phyloP scores from a whole-genome alignment of 139 green algal species.

The Picochlorum sp. region DNA sequence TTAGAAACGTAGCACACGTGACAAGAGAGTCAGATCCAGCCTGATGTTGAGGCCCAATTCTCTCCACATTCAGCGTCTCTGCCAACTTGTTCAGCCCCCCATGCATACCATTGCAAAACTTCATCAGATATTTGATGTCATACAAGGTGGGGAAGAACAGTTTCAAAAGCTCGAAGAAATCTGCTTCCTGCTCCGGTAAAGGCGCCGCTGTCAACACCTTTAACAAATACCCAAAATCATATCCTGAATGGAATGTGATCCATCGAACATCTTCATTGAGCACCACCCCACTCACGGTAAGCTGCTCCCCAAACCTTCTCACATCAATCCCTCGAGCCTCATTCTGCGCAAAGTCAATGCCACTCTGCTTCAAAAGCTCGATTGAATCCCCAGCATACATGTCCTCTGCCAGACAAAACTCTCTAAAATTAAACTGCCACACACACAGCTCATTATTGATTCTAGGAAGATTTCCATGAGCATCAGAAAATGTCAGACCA shows the following conservation, averaged over 20 bases:
- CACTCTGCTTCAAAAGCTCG: slow-evolving; percentile 88
- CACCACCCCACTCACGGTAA: slow-evolving; percentile 94
- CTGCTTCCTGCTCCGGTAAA: slow-evolving; percentile 72
- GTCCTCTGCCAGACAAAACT: slow-evolving; percentile 88
- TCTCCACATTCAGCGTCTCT: slow-evolving; percentile 85
- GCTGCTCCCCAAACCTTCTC: slow-evolving; percentile 86
- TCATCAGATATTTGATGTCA: slow-evolving; percentile 99
- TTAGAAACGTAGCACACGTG: slow-evolving; percentile 87
- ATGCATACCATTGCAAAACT: slow-evolving; percentile 91
- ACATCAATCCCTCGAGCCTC: slow-evolving; percentile 86
- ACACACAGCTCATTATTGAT: slow-evolving; percentile 80
- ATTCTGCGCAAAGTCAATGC: slow-evolving; percentile 93
- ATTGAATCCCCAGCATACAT: slow-evolving; percentile 97
- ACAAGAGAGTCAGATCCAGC: slow-evolving; percentile 88
- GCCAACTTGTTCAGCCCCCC: slow-evolving; percentile 95
- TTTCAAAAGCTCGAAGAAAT: slow-evolving; percentile 92
- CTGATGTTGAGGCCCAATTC: slow-evolving; percentile 92
- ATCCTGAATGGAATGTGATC: slow-evolving; percentile 88
- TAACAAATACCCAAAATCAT: slow-evolving; percentile 98
- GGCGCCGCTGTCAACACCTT: slow-evolving; percentile 89
- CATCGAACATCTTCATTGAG: slow-evolving; percentile 87
- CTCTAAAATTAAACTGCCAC: slow-evolving; percentile 99
- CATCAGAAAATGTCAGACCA: slow-evolving; percentile 92
- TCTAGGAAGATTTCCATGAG: slow-evolving; percentile 75
- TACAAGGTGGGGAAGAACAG: slow-evolving; percentile 94